Percentiles rank a stretch among this genome's conserved stretches.
Conservation (phyloP, 169 alveolate species). For the Eimeria praecox region DNA sequence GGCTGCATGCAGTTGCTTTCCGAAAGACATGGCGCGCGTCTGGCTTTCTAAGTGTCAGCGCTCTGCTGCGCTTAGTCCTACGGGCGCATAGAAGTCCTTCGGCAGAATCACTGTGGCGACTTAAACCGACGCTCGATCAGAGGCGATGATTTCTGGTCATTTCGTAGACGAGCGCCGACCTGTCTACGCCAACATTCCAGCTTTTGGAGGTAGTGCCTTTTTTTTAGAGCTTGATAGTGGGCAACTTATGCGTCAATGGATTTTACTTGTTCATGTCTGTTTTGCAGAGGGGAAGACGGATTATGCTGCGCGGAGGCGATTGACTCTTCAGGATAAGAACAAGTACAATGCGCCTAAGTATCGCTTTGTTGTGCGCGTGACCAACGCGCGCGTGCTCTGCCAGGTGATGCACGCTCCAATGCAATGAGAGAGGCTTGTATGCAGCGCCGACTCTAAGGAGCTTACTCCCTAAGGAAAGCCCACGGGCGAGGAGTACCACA, state of each 20-base stretch:
- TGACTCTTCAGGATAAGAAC: constrained; percentile 98
- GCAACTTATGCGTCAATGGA: too few relatives aligned
- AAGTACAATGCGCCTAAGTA: constrained; percentile 99
- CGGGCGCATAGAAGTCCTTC: constrained; percentile 37
- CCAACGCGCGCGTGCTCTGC: constrained; percentile 96
- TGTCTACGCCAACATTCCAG: constrained; percentile 62
- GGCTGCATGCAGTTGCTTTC: neutral
- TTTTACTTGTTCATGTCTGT: neutral
- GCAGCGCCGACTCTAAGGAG: constrained; percentile 98
- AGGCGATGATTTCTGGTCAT: neutral
- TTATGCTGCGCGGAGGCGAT: constrained; percentile 98
- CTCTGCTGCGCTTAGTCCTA: constrained; percentile 29
- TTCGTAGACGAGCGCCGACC: constrained; percentile 51
- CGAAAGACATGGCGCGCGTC: constrained; percentile 24
- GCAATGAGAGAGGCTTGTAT: constrained; percentile 98
- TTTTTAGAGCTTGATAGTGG: neutral
- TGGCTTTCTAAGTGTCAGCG: constrained; percentile 25
- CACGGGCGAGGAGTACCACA: constrained; percentile 98
- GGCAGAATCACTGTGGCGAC: constrained; percentile 50
- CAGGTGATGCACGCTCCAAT: constrained; percentile 98
- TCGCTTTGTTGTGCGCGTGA: constrained; percentile 99
- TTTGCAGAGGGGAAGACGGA: constrained; percentile 99
- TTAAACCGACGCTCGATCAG: constrained; percentile 54
- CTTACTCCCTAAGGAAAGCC: constrained; percentile 98
- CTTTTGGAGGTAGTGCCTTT: neutral